Conservation (phyloP, 805 yeast genomes). For the Debaryomyces maramus region DNA sequence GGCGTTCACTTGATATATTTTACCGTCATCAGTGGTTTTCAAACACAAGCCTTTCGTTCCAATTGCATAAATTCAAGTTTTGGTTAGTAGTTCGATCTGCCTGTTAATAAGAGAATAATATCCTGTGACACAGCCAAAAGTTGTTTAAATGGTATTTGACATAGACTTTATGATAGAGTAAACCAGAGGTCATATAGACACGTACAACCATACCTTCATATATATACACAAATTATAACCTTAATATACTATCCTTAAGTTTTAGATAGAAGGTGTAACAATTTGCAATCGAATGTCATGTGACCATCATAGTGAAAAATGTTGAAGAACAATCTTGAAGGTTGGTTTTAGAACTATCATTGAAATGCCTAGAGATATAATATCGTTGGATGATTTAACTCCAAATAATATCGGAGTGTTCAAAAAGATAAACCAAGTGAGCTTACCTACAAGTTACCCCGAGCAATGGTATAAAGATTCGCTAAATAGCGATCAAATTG, state of each 20-base stretch:
- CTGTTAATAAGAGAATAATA: no score
- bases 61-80: no score
- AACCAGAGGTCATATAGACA: no score
- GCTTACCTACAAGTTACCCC: slow-evolving; percentile 53
- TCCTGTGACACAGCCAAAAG: no score
- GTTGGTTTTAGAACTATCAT: not conserved
- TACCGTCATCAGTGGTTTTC: no score
- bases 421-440: slow-evolving; percentile 52
- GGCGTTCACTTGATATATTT: no score
- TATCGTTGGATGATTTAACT: slow-evolving; percentile 60
- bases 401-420: slow-evolving; percentile 59
- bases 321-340: slow-evolving; percentile 1
- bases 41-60: no score
- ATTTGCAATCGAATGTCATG: not conserved
- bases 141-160: no score
- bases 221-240: no score
- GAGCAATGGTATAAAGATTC: slow-evolving; percentile 54
- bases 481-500: slow-evolving; percentile 48
- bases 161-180: no score
- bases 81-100: no score
- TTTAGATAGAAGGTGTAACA: not conserved
- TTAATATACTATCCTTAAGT: not conserved
- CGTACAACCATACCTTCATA: no score
- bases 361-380: slow-evolving; percentile 37
- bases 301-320: not conserved